Evolutionary conservation across 2,329 filamentous ascomycete species (phyloP).

Genomic region (Nectriaceae sp.): DNA sequence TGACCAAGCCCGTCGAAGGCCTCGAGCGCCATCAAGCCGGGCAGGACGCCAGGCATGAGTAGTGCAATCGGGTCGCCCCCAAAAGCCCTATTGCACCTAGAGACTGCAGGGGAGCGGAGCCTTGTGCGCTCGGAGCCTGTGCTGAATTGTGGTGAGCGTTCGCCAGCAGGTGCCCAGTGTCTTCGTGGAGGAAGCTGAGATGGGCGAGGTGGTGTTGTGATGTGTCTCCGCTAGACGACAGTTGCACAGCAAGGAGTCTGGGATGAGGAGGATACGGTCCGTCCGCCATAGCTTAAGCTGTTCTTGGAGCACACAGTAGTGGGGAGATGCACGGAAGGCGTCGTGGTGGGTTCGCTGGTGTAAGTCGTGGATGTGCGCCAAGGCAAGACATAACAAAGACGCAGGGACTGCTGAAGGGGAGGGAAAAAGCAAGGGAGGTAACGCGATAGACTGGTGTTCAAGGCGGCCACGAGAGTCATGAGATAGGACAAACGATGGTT

Average conservation of each 20-base stretch:
- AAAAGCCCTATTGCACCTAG: constrained; percentile 4
- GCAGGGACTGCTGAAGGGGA: constrained; percentile 6
- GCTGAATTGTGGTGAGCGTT: background rate
- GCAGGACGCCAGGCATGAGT: constrained; percentile 1
- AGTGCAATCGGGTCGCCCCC: constrained; percentile 5
- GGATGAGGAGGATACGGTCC: constrained; percentile 16
- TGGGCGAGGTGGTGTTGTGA: constrained; percentile 13
- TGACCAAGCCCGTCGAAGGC: background rate
- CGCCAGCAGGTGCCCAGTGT: background rate
- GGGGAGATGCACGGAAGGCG: constrained; percentile 2
- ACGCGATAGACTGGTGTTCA: constrained; percentile 1
- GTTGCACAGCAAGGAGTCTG: constrained; percentile 11
- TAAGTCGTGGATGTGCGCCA: constrained; percentile 15
- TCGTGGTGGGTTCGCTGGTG: constrained; percentile 10
- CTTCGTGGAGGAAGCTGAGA: too few relatives aligned
- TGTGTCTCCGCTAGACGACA: constrained; percentile 13
- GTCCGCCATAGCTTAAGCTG: constrained; percentile 17
- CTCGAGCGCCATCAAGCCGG: constrained; percentile 3
- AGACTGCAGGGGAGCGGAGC: constrained; percentile 5
- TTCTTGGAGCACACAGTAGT: background rate
- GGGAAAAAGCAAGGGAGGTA: constrained; percentile 11
- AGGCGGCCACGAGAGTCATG: constrained; percentile 17
- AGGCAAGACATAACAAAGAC: constrained; percentile 10
- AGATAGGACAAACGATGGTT: constrained; percentile 10
- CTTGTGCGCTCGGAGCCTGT: background rate